phyloP scores from a whole-genome alignment of 2,329 filamentous ascomycete species.

The Botrytis pseudocinerea region DNA sequence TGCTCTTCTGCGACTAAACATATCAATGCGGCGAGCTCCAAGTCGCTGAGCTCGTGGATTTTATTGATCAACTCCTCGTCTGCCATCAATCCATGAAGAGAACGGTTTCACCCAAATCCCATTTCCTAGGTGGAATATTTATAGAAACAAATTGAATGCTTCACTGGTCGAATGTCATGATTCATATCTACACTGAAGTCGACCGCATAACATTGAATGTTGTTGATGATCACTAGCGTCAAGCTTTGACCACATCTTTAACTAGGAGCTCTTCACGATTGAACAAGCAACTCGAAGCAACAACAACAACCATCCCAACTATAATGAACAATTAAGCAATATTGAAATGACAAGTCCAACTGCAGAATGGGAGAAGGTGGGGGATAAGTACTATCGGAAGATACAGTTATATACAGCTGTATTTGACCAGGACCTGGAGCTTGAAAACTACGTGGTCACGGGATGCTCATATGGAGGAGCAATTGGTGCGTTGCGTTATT shows the following conservation, averaged over 20 bases:
- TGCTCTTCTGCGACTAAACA: slow-evolving; percentile 81
- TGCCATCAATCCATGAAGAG: slow-evolving; percentile 52
- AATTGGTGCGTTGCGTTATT: slow-evolving; percentile 63
- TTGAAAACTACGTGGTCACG: slow-evolving; percentile 90
- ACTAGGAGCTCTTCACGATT: slow-evolving; percentile 11
- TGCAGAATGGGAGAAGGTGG: slow-evolving; percentile 91
- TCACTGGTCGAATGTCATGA: slow-evolving; percentile 2
- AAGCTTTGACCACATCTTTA: slow-evolving; percentile 39
- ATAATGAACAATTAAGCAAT: slow-evolving; percentile 18
- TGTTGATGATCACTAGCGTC: slow-evolving; percentile 30
- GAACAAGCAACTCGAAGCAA: slow-evolving; percentile 21
- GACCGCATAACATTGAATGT: slow-evolving; percentile 8
- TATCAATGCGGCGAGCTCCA: slow-evolving; percentile 83
- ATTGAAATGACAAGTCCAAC: slow-evolving; percentile 41
- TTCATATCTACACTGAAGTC: slow-evolving; percentile 26
- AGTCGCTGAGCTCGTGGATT: slow-evolving; percentile 77
- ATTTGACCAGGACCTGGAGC: slow-evolving; percentile 89
- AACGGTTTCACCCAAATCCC: slow-evolving; percentile 19
- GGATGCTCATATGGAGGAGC: slow-evolving; percentile 93
- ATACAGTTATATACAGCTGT: slow-evolving; percentile 88
- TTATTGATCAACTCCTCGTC: slow-evolving; percentile 63
- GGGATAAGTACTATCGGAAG: slow-evolving; percentile 93
- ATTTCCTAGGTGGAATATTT: slow-evolving; percentile 12
- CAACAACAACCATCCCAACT: slow-evolving; percentile 3
- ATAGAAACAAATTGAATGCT: slow-evolving; percentile 1